Conservation (phyloP, 2,329 filamentous ascomycete genomes). For the Alternaria angustiovoidea region DNA sequence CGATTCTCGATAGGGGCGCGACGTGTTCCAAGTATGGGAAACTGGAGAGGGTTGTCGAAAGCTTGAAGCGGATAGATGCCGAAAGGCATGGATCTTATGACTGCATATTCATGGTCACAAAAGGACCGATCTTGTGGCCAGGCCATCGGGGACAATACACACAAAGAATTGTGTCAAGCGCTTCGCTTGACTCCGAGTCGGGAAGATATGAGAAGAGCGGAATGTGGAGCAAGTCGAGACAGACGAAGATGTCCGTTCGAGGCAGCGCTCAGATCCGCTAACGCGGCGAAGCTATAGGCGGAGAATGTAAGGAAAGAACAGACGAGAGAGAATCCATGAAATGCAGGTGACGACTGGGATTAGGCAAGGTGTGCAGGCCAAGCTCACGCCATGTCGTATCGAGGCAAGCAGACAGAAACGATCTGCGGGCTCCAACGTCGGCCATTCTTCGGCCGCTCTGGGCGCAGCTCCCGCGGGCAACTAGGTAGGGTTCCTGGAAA, state of each 20-base stretch:
- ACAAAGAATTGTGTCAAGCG: slow-evolving; percentile 2
- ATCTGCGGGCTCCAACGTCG: slow-evolving; percentile 34
- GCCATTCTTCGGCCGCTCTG: slow-evolving; percentile 43
- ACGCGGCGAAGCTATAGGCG: slow-evolving; percentile 15
- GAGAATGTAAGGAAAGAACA: slow-evolving; percentile 20
- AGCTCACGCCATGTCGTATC: slow-evolving; percentile 29
- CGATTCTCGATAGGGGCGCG: slow-evolving; percentile 29
- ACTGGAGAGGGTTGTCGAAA: slow-evolving; percentile 21
- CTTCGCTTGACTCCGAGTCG: slow-evolving; percentile 10
- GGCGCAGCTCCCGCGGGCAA: slow-evolving; percentile 13
- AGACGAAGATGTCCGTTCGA: slow-evolving; percentile 17
- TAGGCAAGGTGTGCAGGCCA: slow-evolving; percentile 6
- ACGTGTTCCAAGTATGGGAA: slow-evolving; percentile 23
- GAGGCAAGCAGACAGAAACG: slow-evolving; percentile 25
- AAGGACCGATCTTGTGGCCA: slow-evolving; percentile 9
- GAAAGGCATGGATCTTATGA: slow-evolving; percentile 12
- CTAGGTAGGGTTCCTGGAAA: slow-evolving; percentile 9
- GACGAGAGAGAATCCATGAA: slow-evolving; percentile 25
- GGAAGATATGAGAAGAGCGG: slow-evolving; percentile 7
- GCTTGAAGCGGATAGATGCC: slow-evolving; percentile 12
- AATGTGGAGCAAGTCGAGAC: slow-evolving; percentile 10
- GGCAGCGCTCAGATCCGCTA: slow-evolving; percentile 20
- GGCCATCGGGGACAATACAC: neutral
- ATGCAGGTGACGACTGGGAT: slow-evolving; percentile 20
- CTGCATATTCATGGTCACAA: slow-evolving; percentile 7